Conservation (phyloP, 2,329 filamentous ascomycete genomes). For the Penicillium sp. region DNA sequence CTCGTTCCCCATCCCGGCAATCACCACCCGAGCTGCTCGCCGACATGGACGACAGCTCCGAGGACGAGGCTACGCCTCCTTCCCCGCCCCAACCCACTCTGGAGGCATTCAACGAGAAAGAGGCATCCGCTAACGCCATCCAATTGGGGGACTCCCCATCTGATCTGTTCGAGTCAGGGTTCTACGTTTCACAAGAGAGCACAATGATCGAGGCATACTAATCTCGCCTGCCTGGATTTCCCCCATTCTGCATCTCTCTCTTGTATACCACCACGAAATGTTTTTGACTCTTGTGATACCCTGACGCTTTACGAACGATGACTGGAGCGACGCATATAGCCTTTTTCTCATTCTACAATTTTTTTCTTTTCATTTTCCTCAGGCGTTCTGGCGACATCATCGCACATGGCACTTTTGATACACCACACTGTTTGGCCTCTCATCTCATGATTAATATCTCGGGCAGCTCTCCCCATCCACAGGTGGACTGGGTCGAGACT, state of each 20-base stretch:
- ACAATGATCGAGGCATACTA: constrained; percentile 52
- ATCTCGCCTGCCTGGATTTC: constrained; percentile 7
- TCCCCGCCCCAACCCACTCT: constrained; percentile 61
- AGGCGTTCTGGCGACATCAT: constrained; percentile 18
- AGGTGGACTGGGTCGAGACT: constrained; percentile 20
- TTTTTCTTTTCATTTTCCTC: constrained; percentile 3
- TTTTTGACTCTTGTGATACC: constrained; percentile 23
- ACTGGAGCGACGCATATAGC: constrained; percentile 10
- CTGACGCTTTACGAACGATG: constrained; percentile 19
- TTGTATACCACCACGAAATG: constrained; percentile 17
- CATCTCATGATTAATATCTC: constrained; percentile 5
- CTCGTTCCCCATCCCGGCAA: constrained; percentile 65
- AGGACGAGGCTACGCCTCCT: constrained; percentile 71
- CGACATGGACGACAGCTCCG: constrained; percentile 63
- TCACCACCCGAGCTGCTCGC: constrained; percentile 68
- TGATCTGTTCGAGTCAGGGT: constrained; percentile 49
- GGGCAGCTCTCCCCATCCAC: constrained; percentile 20
- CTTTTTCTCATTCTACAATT: constrained; percentile 1
- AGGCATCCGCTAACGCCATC: constrained; percentile 45
- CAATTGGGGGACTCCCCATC: constrained; percentile 33
- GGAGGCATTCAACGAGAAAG: constrained; percentile 60
- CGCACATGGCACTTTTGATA: constrained; percentile 6
- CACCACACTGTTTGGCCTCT: constrained; percentile 6
- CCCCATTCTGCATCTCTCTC: constrained; percentile 12
- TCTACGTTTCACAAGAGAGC: constrained; percentile 47